A percentile compares a stretch with the other conserved stretches of the same genome.
phyloP scores from a whole-genome alignment of 805 yeast species.

The Candida ovalis region DNA sequence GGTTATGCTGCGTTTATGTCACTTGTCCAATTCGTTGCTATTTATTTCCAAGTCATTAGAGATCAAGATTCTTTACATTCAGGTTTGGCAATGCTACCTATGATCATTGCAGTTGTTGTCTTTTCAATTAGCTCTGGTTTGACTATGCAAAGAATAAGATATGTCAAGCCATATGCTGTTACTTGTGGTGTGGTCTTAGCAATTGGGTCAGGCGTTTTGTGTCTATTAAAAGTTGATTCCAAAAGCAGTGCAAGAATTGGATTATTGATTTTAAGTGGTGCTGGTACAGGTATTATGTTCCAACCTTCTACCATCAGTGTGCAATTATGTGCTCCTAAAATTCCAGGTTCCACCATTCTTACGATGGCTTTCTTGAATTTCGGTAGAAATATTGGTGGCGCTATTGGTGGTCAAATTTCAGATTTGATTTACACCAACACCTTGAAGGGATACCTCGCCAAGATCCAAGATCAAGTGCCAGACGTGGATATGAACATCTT shows the following conservation, averaged over 20 bases:
- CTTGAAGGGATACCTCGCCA: slow-evolving; percentile 19
- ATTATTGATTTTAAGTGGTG: slow-evolving; percentile 41
- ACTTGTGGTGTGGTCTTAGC: slow-evolving; percentile 34
- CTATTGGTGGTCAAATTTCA: slow-evolving; percentile 40
- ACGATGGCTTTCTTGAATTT: slow-evolving; percentile 44
- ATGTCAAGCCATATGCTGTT: slow-evolving; percentile 39
- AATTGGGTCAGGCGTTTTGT: slow-evolving; percentile 42
- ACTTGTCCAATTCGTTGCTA: slow-evolving; percentile 33
- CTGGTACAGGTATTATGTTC: slow-evolving; percentile 41
- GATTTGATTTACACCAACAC: slow-evolving; percentile 37
- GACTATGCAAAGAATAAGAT: slow-evolving; percentile 34
- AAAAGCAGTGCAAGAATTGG: slow-evolving; percentile 38
- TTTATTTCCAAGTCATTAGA: slow-evolving; percentile 49
- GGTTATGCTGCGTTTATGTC: slow-evolving; percentile 40
- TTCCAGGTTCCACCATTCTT: slow-evolving; percentile 46
- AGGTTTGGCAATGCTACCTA: slow-evolving; percentile 44
- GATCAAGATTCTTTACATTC: slow-evolving; percentile 39
- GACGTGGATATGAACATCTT: not conserved
- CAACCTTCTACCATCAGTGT: slow-evolving; percentile 42
- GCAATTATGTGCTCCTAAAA: slow-evolving; percentile 49
- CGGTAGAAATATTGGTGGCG: slow-evolving; percentile 42
- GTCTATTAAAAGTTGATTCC: slow-evolving; percentile 39
- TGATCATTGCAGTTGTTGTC: slow-evolving; percentile 38
- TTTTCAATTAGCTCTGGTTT: slow-evolving; percentile 37
- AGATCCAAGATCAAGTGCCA: slow-evolving; percentile 1